Base-by-base conservation (phyloP, 169 alveolate species). In the Plasmodium vivax region DNA sequence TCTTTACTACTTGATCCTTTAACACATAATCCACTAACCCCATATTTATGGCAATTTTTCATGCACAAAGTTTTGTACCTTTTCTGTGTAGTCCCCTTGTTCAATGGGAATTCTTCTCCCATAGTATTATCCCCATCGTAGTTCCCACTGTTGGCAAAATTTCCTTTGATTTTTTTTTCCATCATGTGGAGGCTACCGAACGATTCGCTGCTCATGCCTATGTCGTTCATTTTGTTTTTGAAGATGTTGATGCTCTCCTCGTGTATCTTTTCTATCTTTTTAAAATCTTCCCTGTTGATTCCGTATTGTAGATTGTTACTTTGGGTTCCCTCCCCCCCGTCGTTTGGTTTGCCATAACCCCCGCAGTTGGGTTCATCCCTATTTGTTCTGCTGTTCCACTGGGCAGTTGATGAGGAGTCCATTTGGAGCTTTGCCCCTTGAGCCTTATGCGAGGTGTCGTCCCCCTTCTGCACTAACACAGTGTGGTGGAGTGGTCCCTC, bases 21-120 rank as follows among this genome's bases (percentile, higher is more conserved):
- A 19, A 85, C 85, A 68, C 93, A 85, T 85, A 85, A 85, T 16
- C 93, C 93, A 85, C 81, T 85, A 7, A 85, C 93, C 62, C 93
- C 93, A 85, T 85, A 74, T 75, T 73, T 74, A 38, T 85, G 93
- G 27, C 85, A 73, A 47, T 85, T 85, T 38, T 75, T 85, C 34
- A 85, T 85, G 58, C 83, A 84, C 30, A 68, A n/a, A 4, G 47
- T 84, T 84, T 84, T 84, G 54, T 68, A 84, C 30, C 30, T 84
- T 84, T 72, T 84, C 19, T 71, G 75, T 68, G 23, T 9, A 36
- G 0, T 27, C 51, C 36, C 30, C 56, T 84, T 62, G 72, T 34
- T 72, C 43, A 4, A 27, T 12, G 47, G 27, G 8, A 34, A 16
- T 1, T 43, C 56, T 5, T 43, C 56, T 54, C 56, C 79, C 14